Evolutionary conservation across 768 basidiomycete genomes (phyloP).

Genomic region (Xerocomellus amylosporus): DNA sequence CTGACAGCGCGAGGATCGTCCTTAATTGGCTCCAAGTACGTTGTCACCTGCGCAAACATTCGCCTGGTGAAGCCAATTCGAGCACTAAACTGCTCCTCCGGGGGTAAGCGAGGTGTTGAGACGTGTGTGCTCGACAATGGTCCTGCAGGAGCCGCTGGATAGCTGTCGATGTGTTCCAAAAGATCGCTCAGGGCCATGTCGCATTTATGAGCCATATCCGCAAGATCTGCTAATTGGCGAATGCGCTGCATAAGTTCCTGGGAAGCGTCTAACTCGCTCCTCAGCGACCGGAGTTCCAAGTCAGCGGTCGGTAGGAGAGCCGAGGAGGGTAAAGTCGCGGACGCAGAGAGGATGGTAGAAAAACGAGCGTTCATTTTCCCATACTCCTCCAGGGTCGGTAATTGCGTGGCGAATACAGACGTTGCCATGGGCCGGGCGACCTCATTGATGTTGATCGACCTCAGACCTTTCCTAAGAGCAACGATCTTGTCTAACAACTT

Average conservation of each 20-base stretch:
- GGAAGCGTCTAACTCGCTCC: conserved; percentile 54
- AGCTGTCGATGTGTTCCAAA: conserved; percentile 83
- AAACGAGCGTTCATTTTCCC: conserved; percentile 49
- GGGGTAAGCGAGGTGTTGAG: conserved; percentile 40
- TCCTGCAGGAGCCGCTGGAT: conserved; percentile 57
- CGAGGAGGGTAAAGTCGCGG: conserved; percentile 44
- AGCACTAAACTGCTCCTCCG: conserved; percentile 64
- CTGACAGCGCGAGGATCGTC: conserved; percentile 59
- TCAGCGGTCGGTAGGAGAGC: conserved; percentile 43
- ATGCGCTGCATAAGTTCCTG: conserved; percentile 49
- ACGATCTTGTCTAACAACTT: conserved; percentile 51
- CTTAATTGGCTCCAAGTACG: conserved; percentile 40
- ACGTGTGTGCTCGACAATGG: conserved; percentile 50
- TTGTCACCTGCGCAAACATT: conserved; percentile 46
- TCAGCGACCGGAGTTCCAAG: conserved; percentile 61
- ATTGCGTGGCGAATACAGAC: conserved; percentile 34
- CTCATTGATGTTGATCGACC: conserved; percentile 58
- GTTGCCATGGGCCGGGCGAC: conserved; percentile 41
- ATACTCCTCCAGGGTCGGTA: conserved; percentile 53
- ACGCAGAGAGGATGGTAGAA: conserved; percentile 42
- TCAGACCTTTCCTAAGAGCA: conserved; percentile 56
- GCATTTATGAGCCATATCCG: conserved; percentile 48
- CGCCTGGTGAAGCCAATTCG: conserved; percentile 63
- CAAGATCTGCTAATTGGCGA: conserved; percentile 53
- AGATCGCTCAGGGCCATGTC: conserved; percentile 82